Evolutionary conservation across 2,329 filamentous ascomycete genomes (phyloP).

Genomic region (Rhinocladiella mackenziei): DNA sequence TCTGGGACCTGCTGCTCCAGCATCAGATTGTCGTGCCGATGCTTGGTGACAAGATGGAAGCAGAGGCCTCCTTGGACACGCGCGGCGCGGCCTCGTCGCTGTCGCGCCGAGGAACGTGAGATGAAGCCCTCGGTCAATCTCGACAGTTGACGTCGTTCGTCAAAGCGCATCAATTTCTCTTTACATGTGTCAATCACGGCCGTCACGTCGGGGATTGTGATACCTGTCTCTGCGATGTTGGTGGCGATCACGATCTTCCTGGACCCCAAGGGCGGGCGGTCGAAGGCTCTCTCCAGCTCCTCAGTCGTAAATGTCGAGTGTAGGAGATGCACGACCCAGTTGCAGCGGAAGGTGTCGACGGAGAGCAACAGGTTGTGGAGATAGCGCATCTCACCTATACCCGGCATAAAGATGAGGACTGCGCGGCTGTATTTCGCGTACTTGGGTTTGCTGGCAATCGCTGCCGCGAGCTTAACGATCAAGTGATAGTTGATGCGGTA

Average conservation of each 20-base stretch:
- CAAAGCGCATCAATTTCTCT: slow-evolving; percentile 72
- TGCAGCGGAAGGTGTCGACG: slow-evolving; percentile 67
- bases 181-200: slow-evolving; percentile 96
- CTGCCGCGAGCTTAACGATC: slow-evolving; percentile 71
- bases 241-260: slow-evolving; percentile 95
- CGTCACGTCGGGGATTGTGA: slow-evolving; percentile 96
- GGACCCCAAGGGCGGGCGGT: slow-evolving; percentile 72
- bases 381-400: slow-evolving; percentile 85
- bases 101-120: slow-evolving; percentile 90
- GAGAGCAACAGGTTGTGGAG: slow-evolving; percentile 80
- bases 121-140: slow-evolving; percentile 92
- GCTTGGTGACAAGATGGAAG: slow-evolving; percentile 91
- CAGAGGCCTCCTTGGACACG: slow-evolving; percentile 93
- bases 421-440: slow-evolving; percentile 77
- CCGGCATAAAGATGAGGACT: slow-evolving; percentile 89
- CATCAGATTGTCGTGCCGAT: slow-evolving; percentile 71
- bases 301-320: slow-evolving; percentile 95
- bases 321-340: slow-evolving; percentile 83
- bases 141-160: slow-evolving; percentile 87
- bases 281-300: slow-evolving; percentile 90
- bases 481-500: slow-evolving; percentile 88
- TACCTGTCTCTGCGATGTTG: slow-evolving; percentile 97
- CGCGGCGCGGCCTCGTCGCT: slow-evolving; percentile 86
- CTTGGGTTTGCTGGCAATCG: slow-evolving; percentile 65
- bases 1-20: slow-evolving; percentile 90